Base-by-base conservation (phyloP, 2,329 filamentous ascomycete genomes). In the Pseudomassariella vexata region DNA sequence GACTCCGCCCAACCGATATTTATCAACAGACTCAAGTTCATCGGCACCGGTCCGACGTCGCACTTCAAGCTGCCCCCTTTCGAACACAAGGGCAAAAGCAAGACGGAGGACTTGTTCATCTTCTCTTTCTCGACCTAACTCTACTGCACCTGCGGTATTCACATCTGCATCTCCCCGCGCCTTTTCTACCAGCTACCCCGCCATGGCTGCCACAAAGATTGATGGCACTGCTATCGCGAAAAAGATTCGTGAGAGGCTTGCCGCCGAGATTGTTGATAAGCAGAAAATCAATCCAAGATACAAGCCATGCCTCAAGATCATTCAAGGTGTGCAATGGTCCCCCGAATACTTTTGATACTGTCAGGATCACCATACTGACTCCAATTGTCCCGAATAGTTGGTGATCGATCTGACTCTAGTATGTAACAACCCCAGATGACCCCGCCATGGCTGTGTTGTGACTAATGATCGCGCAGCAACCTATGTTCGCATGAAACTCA, bases 401-500 rank as follows among this genome's bases (percentile, higher is more conserved):
- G 89, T 56, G 84, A 89, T 59, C 81, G 92, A 50, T 86, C 85
- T 46, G 92, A 98, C 66, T 95, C 89, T 22, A 83, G 85, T 94
- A 73, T 56, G 80, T 45, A 22, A 24, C 41, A 37, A 40, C 36
- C 42, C 39, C n/a, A n/a, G n/a, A n/a, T n/a, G n/a, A n/a, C n/a
- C n/a, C n/a, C n/a, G n/a, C n/a, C n/a, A n/a, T n/a, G n/a, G n/a
- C n/a, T n/a, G 35, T 41, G 29, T 39, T 42, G 33, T 45, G 38
- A 36, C 47, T 53, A 51, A 57, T 52, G 59, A 48, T 57, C 48
- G 42, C 37, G 36, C 52, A 90, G 85, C 82, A 53, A 96, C 90
- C 32, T 98, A 98, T 84, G 90, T 98, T 63, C 89, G 89, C 65
- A 98, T 98, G 92, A 98, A 98, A 70, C 68, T 95, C 54, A 98